Conservation (phyloP, 2,329 filamentous ascomycete species). For the Penicillium sp. region DNA sequence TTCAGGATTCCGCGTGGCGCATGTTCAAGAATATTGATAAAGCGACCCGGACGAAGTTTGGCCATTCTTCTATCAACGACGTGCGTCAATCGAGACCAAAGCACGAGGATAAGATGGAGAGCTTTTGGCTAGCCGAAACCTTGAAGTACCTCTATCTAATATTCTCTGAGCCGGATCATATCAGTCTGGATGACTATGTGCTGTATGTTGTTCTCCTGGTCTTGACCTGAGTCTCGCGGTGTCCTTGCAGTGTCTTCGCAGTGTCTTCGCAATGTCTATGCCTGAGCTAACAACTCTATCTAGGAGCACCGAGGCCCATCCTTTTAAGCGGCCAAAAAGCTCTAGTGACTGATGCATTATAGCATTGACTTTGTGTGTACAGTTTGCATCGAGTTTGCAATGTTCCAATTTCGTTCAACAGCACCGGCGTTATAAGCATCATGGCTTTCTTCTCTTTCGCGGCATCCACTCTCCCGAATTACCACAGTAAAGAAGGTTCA, state of each 20-base stretch:
- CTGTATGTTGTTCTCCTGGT: conserved; percentile 29
- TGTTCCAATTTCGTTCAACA: neutral
- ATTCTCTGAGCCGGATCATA: conserved; percentile 41
- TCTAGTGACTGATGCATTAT: neutral
- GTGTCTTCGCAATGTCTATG: neutral
- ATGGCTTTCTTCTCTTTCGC: neutral
- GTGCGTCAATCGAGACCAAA: conserved; percentile 34
- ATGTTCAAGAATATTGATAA: conserved; percentile 52
- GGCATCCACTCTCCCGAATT: neutral
- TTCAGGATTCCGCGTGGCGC: conserved; percentile 49
- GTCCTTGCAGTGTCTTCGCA: neutral
- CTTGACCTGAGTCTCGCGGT: neutral
- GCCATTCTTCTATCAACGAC: conserved; percentile 45
- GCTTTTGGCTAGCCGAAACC: conserved; percentile 49
- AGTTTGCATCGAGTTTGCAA: neutral
- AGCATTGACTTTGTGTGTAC: neutral
- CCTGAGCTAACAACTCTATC: conserved; percentile 2
- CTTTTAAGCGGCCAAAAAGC: conserved; percentile 31
- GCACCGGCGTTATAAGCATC: conserved; percentile 2
- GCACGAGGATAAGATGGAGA: conserved; percentile 45
- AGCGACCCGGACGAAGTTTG: conserved; percentile 44
- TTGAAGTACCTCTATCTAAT: conserved; percentile 49
- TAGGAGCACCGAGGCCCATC: conserved; percentile 45
- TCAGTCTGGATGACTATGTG: conserved; percentile 48
- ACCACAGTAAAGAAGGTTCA: neutral